A percentile compares a stretch with the other conserved stretches of the same genome.
These are phyloP conservation scores for Pseudomonodictys pantanalensis DNA, from an alignment of 495 filamentous ascomycete species.

Conservation along the genomic window DNA sequence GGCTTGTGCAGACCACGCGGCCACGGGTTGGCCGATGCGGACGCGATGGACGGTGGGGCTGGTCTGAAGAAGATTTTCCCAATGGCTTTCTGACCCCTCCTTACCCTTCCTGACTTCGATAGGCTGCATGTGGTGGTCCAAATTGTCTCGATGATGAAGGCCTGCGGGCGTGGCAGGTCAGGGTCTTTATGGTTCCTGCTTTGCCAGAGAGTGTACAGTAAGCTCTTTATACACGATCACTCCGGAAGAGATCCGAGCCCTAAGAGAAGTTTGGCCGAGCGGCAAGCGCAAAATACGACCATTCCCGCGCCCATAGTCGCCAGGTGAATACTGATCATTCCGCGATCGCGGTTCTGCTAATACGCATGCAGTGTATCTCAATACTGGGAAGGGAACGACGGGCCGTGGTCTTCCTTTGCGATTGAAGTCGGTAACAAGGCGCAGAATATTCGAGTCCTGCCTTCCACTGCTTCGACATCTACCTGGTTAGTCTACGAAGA, in stretches of 20 bases:
- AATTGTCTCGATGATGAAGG: conserved; percentile 7
- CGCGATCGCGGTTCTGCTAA: neutral
- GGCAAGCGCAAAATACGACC: conserved; percentile 5
- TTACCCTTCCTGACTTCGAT: neutral
- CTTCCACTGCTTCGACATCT: conserved; percentile 56
- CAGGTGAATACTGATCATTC: conserved; percentile 1
- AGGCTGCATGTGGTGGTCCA: neutral
- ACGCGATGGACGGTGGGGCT: too few species aligned
- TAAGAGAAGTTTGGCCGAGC: neutral
- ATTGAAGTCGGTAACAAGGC: conserved; percentile 56
- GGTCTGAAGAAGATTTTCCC: neutral
- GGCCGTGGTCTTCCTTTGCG: conserved; percentile 46
- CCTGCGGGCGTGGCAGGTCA: neutral
- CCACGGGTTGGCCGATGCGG: too few species aligned
- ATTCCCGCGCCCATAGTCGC: conserved; percentile 21
- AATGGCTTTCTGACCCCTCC: neutral
- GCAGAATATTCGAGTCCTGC: conserved; percentile 56
- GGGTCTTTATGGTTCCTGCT: neutral
- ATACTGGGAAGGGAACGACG: conserved; percentile 31
- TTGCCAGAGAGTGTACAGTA: neutral
- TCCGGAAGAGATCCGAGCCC: neutral
- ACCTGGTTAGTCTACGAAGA: conserved; percentile 53
- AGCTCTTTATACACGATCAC: too few species aligned
- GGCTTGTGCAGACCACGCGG: too few species aligned
- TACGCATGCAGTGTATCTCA: conserved; percentile 17